Percentiles rank a stretch among this genome's conserved stretches.
These are phyloP conservation scores for Vitis hybrid DNA, from an alignment of 177 flowering plant species.

Conservation along the genomic window DNA sequence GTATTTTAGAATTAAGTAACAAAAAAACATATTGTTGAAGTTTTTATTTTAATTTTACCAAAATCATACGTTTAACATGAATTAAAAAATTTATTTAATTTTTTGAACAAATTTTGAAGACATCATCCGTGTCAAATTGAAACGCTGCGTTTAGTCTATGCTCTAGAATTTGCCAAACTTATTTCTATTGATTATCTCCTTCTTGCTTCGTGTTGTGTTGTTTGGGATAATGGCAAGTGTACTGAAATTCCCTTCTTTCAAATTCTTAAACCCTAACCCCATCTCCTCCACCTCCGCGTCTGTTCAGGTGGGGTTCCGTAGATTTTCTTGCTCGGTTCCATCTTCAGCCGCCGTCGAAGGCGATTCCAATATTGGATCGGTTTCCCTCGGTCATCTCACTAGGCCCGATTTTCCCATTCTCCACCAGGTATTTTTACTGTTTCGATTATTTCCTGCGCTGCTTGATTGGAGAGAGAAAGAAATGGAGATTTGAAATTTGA, in stretches of 20 bases:
- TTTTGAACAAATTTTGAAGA: too few species aligned
- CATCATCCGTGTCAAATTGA: too few species aligned
- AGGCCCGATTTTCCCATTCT: conserved; percentile 86
- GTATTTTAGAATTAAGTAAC: too few species aligned
- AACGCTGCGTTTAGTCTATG: too few species aligned
- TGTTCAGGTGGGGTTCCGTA: conserved; percentile 16
- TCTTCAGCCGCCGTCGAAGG: conserved; percentile 19
- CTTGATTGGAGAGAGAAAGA: not conserved
- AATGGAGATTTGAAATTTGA: not conserved
- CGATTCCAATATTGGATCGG: conserved; percentile 20
- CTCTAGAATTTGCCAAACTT: too few species aligned
- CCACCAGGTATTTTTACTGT: conserved; percentile 47
- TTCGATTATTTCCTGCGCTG: not conserved
- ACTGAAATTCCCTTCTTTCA: conserved; percentile 36
- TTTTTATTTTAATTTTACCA: too few species aligned
- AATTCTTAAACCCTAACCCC: conserved; percentile 21
- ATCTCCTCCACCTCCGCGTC: conserved; percentile 7
- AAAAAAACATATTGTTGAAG: too few species aligned
- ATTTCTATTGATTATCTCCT: too few species aligned
- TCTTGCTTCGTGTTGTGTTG: too few species aligned
- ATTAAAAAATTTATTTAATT: too few species aligned
- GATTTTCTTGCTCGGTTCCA: conserved; percentile 19
- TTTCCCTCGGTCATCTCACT: conserved; percentile 65
- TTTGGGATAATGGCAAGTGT: conserved; percentile 29
- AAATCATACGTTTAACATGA: too few species aligned